Conservation (phyloP, 2,329 filamentous ascomycete genomes). For the Fusarium torreyae region DNA sequence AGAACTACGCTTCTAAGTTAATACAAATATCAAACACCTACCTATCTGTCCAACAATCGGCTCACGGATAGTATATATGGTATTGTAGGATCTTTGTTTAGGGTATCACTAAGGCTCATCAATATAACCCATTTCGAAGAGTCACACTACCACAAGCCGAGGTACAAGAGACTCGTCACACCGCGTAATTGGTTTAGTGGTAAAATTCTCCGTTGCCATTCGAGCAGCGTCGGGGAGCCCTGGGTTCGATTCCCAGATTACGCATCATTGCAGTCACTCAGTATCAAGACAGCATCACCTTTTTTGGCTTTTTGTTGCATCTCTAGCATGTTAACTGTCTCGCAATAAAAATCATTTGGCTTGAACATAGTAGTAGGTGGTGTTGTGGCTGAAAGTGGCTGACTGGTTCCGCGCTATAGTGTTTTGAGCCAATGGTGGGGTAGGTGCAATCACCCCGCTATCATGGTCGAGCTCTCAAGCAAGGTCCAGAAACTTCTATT, state of each 20-base stretch:
- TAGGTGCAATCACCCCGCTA: slow-evolving; percentile 44
- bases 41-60: neutral
- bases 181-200: slow-evolving; percentile 46
- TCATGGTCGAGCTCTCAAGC: slow-evolving; percentile 45
- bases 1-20: neutral
- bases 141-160: neutral
- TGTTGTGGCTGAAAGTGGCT: slow-evolving; percentile 10
- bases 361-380: neutral
- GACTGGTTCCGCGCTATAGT: neutral
- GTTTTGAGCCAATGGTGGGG: slow-evolving; percentile 42
- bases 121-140: too few species aligned
- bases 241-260: slow-evolving; percentile 48
- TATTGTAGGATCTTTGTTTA: too few species aligned
- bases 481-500: slow-evolving; percentile 50
- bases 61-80: too few species aligned
- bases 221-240: slow-evolving; percentile 40
- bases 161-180: neutral
- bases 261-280: slow-evolving; percentile 6
- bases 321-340: neutral
- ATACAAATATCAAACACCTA: neutral
- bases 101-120: too few species aligned
- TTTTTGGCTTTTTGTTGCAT: neutral
- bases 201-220: slow-evolving; percentile 48
- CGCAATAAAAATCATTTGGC: too few species aligned
- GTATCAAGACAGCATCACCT: fast-evolving